Base-by-base conservation (phyloP, 768 basidiomycete species). In the Floccularia luteovirens region DNA sequence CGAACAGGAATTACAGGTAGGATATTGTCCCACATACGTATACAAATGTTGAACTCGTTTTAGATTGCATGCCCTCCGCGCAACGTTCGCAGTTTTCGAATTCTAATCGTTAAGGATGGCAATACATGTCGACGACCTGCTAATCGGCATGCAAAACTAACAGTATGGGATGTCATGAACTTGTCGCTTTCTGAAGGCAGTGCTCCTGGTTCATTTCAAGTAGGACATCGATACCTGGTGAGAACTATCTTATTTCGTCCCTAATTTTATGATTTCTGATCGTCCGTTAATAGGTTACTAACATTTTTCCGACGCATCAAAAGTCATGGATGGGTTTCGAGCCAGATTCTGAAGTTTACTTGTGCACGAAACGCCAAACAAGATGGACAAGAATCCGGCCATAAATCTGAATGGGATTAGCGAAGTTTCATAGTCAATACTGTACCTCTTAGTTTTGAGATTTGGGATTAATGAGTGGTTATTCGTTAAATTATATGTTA, bases 141-240 rank as follows among this genome's bases (percentile, higher is more conserved):
- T 5, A 63, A 72, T 43, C 72, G 88, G 36, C 67, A 61, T 1
- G 91, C 81, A 0, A 85, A 88, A 54, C 48, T 97, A 39, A 92
- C 84, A 0, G 72, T 93, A 3, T 92, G 89, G 89, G 88, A 93
- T 50, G 80, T 75, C 2, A 60, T 75, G 3, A 63, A 62, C 10
- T 43, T 84, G 20, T 63, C 61, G 0, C 49, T 66, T n/a, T 62
- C 63, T 17, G 81, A 84, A 45, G 74, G 68, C 3, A 65, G 58
- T n/a, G 52, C 56, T 39, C 52, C 69, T 36, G 67, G 77, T 24
- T 44, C 63, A 3, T 76, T 93, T 45, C 59, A 65, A 31, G 68
- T 70, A 22, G 84, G 87, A 1, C 75, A 82, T 53, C 62, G 77
- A 40, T 92, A 81, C 52, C 50, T 81, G 52, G 88, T 88, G 43